Base-by-base conservation (phyloP, 305 asterid species). In the Petunia hybrid region DNA sequence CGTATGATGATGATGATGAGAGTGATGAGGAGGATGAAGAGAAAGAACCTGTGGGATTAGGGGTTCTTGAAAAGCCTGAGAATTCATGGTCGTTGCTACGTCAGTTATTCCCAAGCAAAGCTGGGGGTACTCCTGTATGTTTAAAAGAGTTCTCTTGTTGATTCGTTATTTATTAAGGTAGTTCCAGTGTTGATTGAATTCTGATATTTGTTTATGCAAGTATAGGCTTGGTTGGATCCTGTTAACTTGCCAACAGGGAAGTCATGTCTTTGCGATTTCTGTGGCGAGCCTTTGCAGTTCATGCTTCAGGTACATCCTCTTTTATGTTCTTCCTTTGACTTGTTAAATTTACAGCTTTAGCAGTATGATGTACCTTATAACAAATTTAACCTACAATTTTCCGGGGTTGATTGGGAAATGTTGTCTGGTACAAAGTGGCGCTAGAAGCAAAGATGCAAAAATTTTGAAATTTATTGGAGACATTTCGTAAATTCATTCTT, bases 301-400 rank as follows among this genome's bases (percentile, higher is more conserved):
- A 84, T 93, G 86, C 94, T 93, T 67, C 98, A 94, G 98, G 97
- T n/a, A n/a, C n/a, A n/a, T n/a, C n/a, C n/a, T n/a, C n/a, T n/a
- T n/a, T n/a, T n/a, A n/a, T n/a, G n/a, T n/a, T n/a, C n/a, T n/a
- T n/a, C n/a, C n/a, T n/a, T n/a, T n/a, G n/a, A n/a, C n/a, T n/a
- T n/a, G n/a, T n/a, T n/a, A n/a, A n/a, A n/a, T n/a, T n/a, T n/a
- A n/a, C n/a, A n/a, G n/a, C n/a, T n/a, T n/a, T n/a, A n/a, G n/a
- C n/a, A n/a, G n/a, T n/a, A n/a, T n/a, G n/a, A n/a, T n/a, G n/a
- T n/a, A n/a, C n/a, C n/a, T n/a, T n/a, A n/a, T n/a, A n/a, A n/a
- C n/a, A n/a, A n/a, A n/a, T n/a, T n/a, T n/a, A n/a, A n/a, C n/a
- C n/a, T n/a, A n/a, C n/a, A n/a, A n/a, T n/a, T n/a, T n/a, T n/a